Percentiles rank a stretch among this genome's conserved stretches.
phyloP scores from a whole-genome alignment of 768 basidiomycete genomes.

The Rhodotorula sphaerocarpa region DNA sequence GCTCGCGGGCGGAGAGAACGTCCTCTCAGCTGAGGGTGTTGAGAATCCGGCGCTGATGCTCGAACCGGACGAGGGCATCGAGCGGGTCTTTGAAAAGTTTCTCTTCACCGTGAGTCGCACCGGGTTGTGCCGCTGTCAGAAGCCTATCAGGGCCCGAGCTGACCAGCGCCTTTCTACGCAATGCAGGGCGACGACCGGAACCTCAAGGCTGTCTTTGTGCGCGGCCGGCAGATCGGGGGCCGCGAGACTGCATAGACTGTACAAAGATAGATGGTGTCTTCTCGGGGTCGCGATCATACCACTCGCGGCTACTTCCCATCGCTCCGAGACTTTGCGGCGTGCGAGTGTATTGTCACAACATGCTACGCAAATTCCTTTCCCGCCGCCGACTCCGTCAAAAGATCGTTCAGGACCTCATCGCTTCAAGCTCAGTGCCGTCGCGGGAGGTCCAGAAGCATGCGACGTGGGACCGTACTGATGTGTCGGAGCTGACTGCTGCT shows the following conservation, averaged over 20 bases:
- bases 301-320: too few species aligned
- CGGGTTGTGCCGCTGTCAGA: too few species aligned
- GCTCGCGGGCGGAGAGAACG: not conserved
- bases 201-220: conserved; percentile 71
- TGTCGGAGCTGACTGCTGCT: not conserved
- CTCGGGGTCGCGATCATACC: too few species aligned
- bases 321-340: too few species aligned
- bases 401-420: not conserved
- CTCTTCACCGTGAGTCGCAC: conserved; percentile 18
- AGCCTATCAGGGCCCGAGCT: too few species aligned
- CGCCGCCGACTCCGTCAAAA: too few species aligned
- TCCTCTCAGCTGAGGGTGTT: conserved; percentile 28
- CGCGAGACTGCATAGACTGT: too few species aligned
- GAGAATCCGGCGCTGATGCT: conserved; percentile 36
- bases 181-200: conserved; percentile 48
- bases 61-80: conserved; percentile 45
- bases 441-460: not conserved
- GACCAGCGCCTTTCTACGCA: not conserved
- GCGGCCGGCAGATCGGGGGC: conserved; percentile 71
- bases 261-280: too few species aligned
- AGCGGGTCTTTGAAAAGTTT: conserved; percentile 59
- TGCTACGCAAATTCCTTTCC: too few species aligned
- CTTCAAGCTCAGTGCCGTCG: not conserved
- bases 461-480: not conserved
- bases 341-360: too few species aligned